phyloP scores from a whole-genome alignment of 225 moss, liverwort and hornwort genomes.

The Marchantia paleacea region DNA sequence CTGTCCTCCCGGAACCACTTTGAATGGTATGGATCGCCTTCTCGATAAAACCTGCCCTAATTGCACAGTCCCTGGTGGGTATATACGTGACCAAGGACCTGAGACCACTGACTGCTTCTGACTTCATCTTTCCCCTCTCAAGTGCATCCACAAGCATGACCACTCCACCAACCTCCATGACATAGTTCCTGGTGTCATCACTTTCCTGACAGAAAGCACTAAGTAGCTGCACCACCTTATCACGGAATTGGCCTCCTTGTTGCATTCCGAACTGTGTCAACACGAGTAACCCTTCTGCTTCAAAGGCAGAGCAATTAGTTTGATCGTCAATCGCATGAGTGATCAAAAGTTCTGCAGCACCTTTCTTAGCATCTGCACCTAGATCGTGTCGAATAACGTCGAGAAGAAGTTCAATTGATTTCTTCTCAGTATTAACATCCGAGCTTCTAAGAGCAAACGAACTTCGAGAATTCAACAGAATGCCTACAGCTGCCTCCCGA shows the following conservation, averaged over 20 bases:
- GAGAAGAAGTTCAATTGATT: neutral
- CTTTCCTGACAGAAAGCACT: slow-evolving; percentile 24
- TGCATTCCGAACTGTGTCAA: slow-evolving; percentile 13
- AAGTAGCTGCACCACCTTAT: slow-evolving; percentile 24
- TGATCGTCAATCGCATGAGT: neutral
- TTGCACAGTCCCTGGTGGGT: slow-evolving; percentile 21
- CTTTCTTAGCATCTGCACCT: neutral
- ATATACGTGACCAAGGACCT: slow-evolving; percentile 9
- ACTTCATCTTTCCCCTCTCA: slow-evolving; percentile 29
- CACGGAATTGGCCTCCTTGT: slow-evolving; percentile 10
- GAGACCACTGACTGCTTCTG: slow-evolving; percentile 27
- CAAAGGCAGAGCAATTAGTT: neutral
- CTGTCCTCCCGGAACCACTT: slow-evolving; percentile 2
- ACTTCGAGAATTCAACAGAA: neutral
- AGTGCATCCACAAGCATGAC: slow-evolving; percentile 25
- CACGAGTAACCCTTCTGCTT: slow-evolving; percentile 24
- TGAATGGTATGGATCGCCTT: slow-evolving; percentile 20
- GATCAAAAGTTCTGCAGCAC: slow-evolving; percentile 7
- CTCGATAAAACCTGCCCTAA: slow-evolving; percentile 25
- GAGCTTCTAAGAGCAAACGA: neutral
- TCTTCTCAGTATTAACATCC: neutral
- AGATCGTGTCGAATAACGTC: neutral
- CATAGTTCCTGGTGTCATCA: slow-evolving; percentile 21
- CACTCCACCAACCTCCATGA: slow-evolving; percentile 28
- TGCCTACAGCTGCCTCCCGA: slow-evolving; percentile 31